A percentile compares a stretch with the other conserved stretches of the same genome.
phyloP scores from a whole-genome alignment of 2,329 filamentous ascomycete species.

The Cladophialophora chaetospira region DNA sequence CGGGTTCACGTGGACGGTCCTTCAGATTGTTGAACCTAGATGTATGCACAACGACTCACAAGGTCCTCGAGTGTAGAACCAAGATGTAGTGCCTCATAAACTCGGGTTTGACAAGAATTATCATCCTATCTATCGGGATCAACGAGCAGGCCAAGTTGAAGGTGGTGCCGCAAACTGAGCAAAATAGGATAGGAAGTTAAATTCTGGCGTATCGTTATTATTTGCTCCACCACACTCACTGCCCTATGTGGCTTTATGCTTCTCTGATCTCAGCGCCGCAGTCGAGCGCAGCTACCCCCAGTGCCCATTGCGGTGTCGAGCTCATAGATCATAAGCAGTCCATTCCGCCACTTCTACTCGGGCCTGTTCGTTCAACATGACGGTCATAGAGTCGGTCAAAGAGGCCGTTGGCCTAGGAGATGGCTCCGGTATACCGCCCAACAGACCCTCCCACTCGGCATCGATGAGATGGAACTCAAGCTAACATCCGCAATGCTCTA shows the following conservation, averaged over 20 bases:
- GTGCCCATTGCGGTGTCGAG: neutral
- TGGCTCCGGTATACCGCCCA: conserved; percentile 40
- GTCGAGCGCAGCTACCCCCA: neutral
- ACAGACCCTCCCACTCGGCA: neutral
- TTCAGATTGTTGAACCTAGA: too few relatives aligned
- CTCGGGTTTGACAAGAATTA: too few relatives aligned
- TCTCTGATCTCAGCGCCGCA: neutral
- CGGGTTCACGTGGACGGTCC: neutral
- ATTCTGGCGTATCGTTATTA: too few relatives aligned
- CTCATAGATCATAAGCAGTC: neutral
- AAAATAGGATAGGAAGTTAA: too few relatives aligned
- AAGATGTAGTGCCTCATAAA: too few relatives aligned
- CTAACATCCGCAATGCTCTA: conserved; percentile 27
- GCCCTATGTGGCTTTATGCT: neutral
- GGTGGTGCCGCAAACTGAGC: too few relatives aligned
- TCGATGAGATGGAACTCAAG: conserved; percentile 18
- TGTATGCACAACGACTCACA: too few relatives aligned
- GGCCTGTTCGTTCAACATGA: conserved; percentile 22
- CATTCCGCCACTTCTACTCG: neutral
- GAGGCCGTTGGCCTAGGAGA: conserved; percentile 49
- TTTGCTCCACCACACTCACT: neutral
- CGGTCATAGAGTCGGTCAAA: conserved; percentile 50
- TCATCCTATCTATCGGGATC: too few relatives aligned
- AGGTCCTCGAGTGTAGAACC: neutral
- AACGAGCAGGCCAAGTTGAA: too few relatives aligned